Base-by-base conservation (phyloP, 148 eudicot species). In the Polygonum maritimum region DNA sequence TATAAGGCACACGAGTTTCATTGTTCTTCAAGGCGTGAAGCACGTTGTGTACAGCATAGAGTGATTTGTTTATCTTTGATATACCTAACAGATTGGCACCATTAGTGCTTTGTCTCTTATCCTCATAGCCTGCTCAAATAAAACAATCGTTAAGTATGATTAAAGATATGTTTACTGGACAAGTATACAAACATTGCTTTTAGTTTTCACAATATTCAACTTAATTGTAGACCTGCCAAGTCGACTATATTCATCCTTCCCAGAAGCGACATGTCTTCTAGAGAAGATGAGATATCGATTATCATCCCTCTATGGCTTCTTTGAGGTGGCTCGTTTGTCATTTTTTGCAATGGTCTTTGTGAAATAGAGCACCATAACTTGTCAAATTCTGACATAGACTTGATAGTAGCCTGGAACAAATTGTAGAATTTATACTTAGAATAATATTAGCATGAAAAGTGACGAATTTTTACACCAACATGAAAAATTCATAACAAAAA, bases 211-310 rank as follows among this genome's bases (percentile, higher is more conserved):
- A 48, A 38, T 22, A 63, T 65, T 49, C 11, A 58, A 52, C 31
- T 72, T 35, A 47, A 41, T 48, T 35, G 48, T 65, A 52, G 80
- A 94, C 98, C 94, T 83, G 98, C 96, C 80, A 95, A 86, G 78
- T 95, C 99, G 52, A 95, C 89, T 79, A 95, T 87, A 78, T 85
- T 90, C 75, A 95, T 88, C 88, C 91, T 91, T 51, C 91, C 89
- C 72, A 80, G 76, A 52, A 81, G 73, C 73, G 80, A 78, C 48
- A 14, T 75, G 58, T 82, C 90, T 71, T 83, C 81, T 73, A 36
- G 78, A 26, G 89, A 85, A 77, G 84, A 78, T 26, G 81, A 79
- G 69, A 91, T 52, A 49, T 83, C 80, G 69, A 95, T 55, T 73
- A 89, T 92, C 76, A 92, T 80, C 44, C 94, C 97, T 81, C 80